These are phyloP conservation scores for Yarrowia sp. DNA, from an alignment of 805 yeast genomes.

Conservation along the genomic window DNA sequence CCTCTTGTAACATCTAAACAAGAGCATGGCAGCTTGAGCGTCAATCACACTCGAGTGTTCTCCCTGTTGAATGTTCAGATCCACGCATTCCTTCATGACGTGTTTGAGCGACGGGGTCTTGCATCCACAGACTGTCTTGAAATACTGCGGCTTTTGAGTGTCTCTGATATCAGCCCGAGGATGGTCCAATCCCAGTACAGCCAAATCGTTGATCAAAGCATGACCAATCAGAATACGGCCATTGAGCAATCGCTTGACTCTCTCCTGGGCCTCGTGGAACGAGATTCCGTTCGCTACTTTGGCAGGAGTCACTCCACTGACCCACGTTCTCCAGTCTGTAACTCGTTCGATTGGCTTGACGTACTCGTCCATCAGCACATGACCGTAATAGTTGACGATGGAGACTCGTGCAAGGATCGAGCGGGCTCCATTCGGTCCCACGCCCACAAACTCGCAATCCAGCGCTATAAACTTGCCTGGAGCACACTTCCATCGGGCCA, in stretches of 20 bases:
- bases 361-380: slow-evolving; percentile 70
- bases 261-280: slow-evolving; percentile 69
- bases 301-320: slow-evolving; percentile 79
- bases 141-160: slow-evolving; percentile 69
- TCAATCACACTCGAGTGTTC: slow-evolving; percentile 90
- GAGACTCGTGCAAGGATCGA: slow-evolving; percentile 88
- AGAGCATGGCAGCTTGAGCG: slow-evolving; percentile 84
- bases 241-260: slow-evolving; percentile 60
- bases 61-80: slow-evolving; percentile 70
- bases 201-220: slow-evolving; percentile 80
- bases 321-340: slow-evolving; percentile 93
- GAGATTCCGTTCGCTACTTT: slow-evolving; percentile 72
- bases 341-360: slow-evolving; percentile 79
- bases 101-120: slow-evolving; percentile 77
- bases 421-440: slow-evolving; percentile 70
- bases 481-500: slow-evolving; percentile 44
- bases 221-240: slow-evolving; percentile 73
- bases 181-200: slow-evolving; percentile 69
- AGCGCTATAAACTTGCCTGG: slow-evolving; percentile 80
- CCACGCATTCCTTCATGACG: slow-evolving; percentile 63
- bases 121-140: slow-evolving; percentile 66
- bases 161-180: slow-evolving; percentile 72
- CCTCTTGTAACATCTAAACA: slow-evolving; percentile 67
- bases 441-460: slow-evolving; percentile 95
- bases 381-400: slow-evolving; percentile 82